Evolutionary conservation across 768 basidiomycete genomes (phyloP), one percentile per base, ranked within the genome.

Genomic region (Mycena capillaripes): DNA sequence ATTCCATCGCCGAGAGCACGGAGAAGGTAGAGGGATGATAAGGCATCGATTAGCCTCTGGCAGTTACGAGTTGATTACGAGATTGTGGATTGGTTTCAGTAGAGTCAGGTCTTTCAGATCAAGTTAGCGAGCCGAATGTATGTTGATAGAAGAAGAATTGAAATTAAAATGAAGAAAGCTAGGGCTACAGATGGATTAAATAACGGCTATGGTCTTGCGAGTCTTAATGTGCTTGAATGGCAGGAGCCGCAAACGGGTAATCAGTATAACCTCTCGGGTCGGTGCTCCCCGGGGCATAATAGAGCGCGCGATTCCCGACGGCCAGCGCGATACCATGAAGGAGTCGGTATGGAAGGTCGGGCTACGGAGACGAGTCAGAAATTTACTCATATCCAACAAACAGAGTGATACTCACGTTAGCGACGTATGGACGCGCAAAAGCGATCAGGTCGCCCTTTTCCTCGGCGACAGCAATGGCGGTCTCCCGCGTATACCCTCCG

Each of bases 401-500:
- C 5, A 61, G 25, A 42, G 3, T 21, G 38, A 34, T 36, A 66
- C 84, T 62, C 72, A 86, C 84, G 61, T 85, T 85, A 5, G 84
- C 56, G 17, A 85, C 80, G 60, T 81, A 86, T 21, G 72, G 60
- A 21, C 86, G 76, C 10, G 82, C 85, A 25, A 82, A 86, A 0
- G 83, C 83, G 34, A 85, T 70, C 16, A 84, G 58, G 14, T 80
- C 78, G 16, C 78, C 80, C 17, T 79, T 74, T 29, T 48, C 75
- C 44, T 83, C 83, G 3, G 82, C 84, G 2, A 66, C 71, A 27
- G 72, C 68, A 17, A 83, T 72, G 0, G 81, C 85, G 0, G 68
- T 75, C 66, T 81, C 74, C 7, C 82, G 76, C 0, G 78, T 80
- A 72, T 84, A 78, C 0, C 82, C 83, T 25, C 84, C 85, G 81